These are phyloP conservation scores for Carnegiea gigantea DNA, from an alignment of 179 eudicot species.

Conservation along the genomic window DNA sequence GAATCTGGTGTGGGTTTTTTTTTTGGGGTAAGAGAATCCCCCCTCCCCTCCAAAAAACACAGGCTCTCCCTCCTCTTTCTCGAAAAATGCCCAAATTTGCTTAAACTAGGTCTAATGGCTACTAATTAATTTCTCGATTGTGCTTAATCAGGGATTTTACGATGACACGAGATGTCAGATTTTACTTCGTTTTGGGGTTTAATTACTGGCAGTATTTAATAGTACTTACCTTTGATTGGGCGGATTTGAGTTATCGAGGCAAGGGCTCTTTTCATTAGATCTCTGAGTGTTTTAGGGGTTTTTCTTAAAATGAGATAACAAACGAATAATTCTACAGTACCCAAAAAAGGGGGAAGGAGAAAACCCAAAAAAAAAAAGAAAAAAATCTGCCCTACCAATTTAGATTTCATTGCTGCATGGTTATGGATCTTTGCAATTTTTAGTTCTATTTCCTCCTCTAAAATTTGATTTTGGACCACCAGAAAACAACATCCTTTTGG, in stretches of 20 bases:
- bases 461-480: conserved; percentile 20
- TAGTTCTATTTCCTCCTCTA: not conserved
- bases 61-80: not conserved
- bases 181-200: not conserved
- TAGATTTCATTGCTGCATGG: conserved; percentile 23
- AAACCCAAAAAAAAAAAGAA: not conserved
- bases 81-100: conserved; percentile 6
- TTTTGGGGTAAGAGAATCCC: not conserved
- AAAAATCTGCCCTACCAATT: not conserved
- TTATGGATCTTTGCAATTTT: not conserved
- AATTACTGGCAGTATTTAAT: conserved; percentile 9
- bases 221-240: conserved; percentile 6
- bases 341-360: not conserved
- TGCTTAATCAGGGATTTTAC: conserved; percentile 23
- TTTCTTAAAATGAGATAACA: conserved; percentile 17
- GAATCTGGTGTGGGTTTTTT: conserved; percentile 7
- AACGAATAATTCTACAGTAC: not conserved
- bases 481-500: conserved; percentile 27
- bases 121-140: conserved; percentile 14
- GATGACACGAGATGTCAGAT: conserved; percentile 11
- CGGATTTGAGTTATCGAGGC: conserved; percentile 27
- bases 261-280: conserved; percentile 28
- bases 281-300: conserved; percentile 19
- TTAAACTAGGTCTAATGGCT: not conserved
- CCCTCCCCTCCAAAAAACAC: not conserved